Percentiles rank a stretch among this genome's conserved stretches.
phyloP scores from a whole-genome alignment of 2,329 filamentous ascomycete genomes.

The Stemphylium beticola region DNA sequence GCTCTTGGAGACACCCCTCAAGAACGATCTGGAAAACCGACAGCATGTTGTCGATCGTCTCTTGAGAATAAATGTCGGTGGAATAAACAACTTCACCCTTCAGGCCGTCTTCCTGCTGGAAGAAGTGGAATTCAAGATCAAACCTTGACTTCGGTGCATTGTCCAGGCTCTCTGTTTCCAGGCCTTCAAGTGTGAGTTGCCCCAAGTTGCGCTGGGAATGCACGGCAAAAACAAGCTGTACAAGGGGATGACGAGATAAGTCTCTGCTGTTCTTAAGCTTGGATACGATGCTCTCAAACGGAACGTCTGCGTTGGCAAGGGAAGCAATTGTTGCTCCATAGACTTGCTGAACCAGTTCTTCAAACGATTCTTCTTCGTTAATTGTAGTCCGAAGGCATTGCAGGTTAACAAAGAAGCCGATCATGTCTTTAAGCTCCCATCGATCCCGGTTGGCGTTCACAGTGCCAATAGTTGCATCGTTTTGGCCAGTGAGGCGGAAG shows the following conservation, averaged over 20 bases:
- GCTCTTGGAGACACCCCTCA: slow-evolving; percentile 1
- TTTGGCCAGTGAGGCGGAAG: slow-evolving; percentile 9
- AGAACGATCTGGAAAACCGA: slow-evolving; percentile 6
- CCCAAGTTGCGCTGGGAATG: background rate
- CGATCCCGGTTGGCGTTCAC: slow-evolving; percentile 10
- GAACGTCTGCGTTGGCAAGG: background rate
- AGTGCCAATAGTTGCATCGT: slow-evolving; percentile 12
- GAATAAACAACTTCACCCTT: background rate
- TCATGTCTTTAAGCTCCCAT: slow-evolving; percentile 12
- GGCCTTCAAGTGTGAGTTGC: background rate
- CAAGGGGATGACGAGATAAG: background rate
- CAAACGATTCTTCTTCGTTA: slow-evolving; percentile 6
- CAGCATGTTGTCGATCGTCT: slow-evolving; percentile 10
- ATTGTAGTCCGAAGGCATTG: slow-evolving; percentile 14
- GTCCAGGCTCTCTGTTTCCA: background rate
- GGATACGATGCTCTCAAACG: slow-evolving; percentile 5
- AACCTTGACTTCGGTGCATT: background rate
- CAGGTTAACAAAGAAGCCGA: slow-evolving; percentile 21
- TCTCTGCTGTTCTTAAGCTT: background rate
- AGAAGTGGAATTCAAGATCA: slow-evolving; percentile 2
- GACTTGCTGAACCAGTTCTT: slow-evolving; percentile 2
- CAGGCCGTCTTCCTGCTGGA: background rate
- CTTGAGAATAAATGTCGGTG: background rate
- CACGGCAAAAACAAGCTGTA: background rate
- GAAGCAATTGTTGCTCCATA: background rate